phyloP scores from a whole-genome alignment of 192 early-diverging fungal species.

The Coemansia sp. region DNA sequence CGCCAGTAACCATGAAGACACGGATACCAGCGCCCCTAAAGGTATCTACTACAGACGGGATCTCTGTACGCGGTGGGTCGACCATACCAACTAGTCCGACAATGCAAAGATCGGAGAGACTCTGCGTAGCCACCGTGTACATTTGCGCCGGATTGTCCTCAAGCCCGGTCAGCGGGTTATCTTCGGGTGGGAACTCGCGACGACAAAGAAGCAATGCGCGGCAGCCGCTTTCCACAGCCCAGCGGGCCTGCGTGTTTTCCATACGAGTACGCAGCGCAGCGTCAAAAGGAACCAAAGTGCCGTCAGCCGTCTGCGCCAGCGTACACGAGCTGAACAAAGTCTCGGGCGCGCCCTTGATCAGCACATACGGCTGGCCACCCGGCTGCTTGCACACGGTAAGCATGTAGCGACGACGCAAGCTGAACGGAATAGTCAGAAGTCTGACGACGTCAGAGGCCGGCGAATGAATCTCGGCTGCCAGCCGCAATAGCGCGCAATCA shows the following conservation, averaged over 20 bases:
- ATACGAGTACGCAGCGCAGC: constrained; percentile 27
- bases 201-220: constrained; percentile 60
- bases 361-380: constrained; percentile 38
- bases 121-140: constrained; percentile 24
- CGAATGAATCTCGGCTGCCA: constrained; percentile 50
- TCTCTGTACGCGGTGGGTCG: constrained; percentile 83
- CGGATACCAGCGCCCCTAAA: constrained; percentile 67
- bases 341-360: constrained; percentile 84
- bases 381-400: constrained; percentile 45
- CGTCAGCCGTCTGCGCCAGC: constrained; percentile 40
- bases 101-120: constrained; percentile 59
- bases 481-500: constrained; percentile 77
- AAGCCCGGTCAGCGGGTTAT: constrained; percentile 52
- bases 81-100: constrained; percentile 76
- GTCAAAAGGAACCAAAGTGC: constrained; percentile 46
- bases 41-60: constrained; percentile 60
- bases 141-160: constrained; percentile 36
- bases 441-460: constrained; percentile 26
- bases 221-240: constrained; percentile 57
- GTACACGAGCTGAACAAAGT: constrained; percentile 62
- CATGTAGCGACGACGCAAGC: constrained; percentile 75
- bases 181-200: constrained; percentile 23
- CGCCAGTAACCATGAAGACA: constrained; percentile 87
- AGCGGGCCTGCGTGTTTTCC: constrained; percentile 51
- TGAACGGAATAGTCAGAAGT: constrained; percentile 67